Percentiles rank a stretch among this genome's conserved stretches.
These are phyloP conservation scores for Chamaenerion angustifolium DNA, from an alignment of 345 rosid genomes.

Conservation along the genomic window DNA sequence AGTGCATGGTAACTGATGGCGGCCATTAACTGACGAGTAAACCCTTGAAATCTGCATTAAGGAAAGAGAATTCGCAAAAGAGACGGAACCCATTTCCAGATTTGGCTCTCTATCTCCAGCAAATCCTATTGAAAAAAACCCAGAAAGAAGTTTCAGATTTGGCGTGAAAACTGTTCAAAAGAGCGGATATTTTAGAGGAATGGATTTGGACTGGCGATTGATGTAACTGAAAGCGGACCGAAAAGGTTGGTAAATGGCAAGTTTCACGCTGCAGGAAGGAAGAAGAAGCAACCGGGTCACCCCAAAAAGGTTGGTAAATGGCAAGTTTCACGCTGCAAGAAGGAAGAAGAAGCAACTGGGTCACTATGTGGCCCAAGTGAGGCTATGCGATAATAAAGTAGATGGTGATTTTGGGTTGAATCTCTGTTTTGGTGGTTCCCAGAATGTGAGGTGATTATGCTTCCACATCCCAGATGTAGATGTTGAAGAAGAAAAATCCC, in stretches of 20 bases:
- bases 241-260: constrained; percentile 1
- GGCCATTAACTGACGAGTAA: constrained; percentile 1
- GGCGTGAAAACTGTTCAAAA: background rate
- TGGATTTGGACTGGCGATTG: background rate
- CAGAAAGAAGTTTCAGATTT: background rate
- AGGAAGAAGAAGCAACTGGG: background rate
- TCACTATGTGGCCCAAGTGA: background rate
- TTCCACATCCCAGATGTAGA: background rate
- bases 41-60: constrained; percentile 4
- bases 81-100: constrained; percentile 6
- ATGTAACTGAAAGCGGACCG: background rate
- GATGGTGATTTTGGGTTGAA: background rate
- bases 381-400: background rate
- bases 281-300: constrained; percentile 1
- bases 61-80: constrained; percentile 7
- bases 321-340: constrained; percentile 1
- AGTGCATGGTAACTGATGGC: constrained; percentile 3
- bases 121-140: background rate
- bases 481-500: background rate
- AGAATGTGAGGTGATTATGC: background rate
- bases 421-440: background rate
- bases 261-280: background rate
- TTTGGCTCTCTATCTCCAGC: background rate
- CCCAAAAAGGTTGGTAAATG: background rate
- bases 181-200: background rate